A percentile compares a stretch with the other conserved stretches of the same genome.
Evolutionary conservation across 73 alveolate genomes (phyloP).

Genomic region (Durusdinium trenchii): DNA sequence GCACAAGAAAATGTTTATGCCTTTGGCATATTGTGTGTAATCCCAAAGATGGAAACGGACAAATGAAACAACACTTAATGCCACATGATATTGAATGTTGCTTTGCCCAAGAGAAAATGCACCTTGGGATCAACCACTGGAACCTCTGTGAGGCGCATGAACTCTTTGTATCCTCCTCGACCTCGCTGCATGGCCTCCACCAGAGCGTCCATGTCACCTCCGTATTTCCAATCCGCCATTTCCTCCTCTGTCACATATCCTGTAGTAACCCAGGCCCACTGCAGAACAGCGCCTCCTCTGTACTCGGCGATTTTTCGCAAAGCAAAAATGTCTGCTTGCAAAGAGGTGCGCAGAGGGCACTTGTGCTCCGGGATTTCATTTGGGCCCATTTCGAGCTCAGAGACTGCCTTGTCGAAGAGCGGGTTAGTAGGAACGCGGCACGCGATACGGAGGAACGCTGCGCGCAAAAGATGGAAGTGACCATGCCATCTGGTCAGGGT

Average conservation of each 20-base stretch:
- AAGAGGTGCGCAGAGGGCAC: background rate
- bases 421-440: background rate
- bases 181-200: background rate
- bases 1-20: too few relatives aligned
- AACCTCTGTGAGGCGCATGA: background rate
- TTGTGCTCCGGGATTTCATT: background rate
- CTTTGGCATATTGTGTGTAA: too few relatives aligned
- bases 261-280: background rate
- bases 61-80: too few relatives aligned
- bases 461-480: background rate
- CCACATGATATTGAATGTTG: too few relatives aligned
- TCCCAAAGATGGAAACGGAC: too few relatives aligned
- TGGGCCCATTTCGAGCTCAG: background rate
- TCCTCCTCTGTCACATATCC: background rate
- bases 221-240: background rate
- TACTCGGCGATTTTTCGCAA: background rate
- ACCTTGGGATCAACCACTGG: background rate
- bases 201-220: background rate
- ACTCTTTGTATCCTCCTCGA: background rate
- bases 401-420: background rate
- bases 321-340: background rate
- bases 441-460: background rate
- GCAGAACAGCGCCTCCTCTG: background rate
- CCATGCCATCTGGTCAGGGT: background rate
- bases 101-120: too few relatives aligned